These are phyloP conservation scores for Diphasiastrum complanatum DNA, from an alignment of 83 land plant genomes.

Conservation along the genomic window DNA sequence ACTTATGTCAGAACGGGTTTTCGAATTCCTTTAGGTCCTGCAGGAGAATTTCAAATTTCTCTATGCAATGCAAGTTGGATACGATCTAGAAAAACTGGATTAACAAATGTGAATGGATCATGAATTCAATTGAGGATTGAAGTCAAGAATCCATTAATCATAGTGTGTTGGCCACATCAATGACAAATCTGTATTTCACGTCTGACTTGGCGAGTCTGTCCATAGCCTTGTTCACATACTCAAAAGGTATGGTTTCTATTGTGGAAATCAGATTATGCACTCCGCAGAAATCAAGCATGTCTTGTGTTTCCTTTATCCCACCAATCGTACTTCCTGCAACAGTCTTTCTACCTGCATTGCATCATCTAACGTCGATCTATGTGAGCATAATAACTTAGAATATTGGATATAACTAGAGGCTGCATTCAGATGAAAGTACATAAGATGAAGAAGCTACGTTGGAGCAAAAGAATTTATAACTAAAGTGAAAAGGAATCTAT, in stretches of 20 bases:
- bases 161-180: too few species aligned
- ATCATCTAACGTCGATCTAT: not conserved
- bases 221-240: slow-evolving; percentile 8
- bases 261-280: slow-evolving; percentile 32
- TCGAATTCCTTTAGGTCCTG: too few species aligned
- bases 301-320: slow-evolving; percentile 42
- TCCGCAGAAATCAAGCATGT: slow-evolving; percentile 53
- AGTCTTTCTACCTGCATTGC: not conserved
- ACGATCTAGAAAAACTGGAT: too few species aligned
- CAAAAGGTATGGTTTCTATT: not conserved
- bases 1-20: too few species aligned
- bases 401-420: not conserved
- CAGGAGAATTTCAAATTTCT: too few species aligned
- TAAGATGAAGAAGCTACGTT: too few species aligned
- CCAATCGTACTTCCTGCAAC: slow-evolving; percentile 46
- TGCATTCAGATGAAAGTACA: not conserved
- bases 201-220: slow-evolving; percentile 3
- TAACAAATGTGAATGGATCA: too few species aligned
- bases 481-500: too few species aligned
- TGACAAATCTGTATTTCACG: slow-evolving; percentile 9
- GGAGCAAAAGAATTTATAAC: too few species aligned
- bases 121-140: too few species aligned
- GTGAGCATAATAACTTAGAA: not conserved
- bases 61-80: too few species aligned
- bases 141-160: too few species aligned